Percentiles rank a stretch among this genome's conserved stretches.
These are phyloP conservation scores for Tillandsia leiboldiana DNA, from an alignment of 176 grass and related monocot genomes.

Conservation along the genomic window DNA sequence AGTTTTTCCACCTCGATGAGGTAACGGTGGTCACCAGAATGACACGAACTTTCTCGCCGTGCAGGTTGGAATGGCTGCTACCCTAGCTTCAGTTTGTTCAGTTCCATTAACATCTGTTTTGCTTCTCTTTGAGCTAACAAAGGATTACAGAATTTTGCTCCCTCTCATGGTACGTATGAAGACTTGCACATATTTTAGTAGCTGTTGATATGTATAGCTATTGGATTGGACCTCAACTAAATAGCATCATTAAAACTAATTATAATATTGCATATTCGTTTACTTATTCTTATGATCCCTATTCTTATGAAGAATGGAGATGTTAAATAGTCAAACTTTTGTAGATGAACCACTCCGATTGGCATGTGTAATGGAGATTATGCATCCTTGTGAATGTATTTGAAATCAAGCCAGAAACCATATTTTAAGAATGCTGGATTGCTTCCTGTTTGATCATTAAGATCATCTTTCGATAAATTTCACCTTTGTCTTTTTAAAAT, in stretches of 20 bases:
- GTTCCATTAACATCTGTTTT: slow-evolving; percentile 83
- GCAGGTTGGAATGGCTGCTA: slow-evolving; percentile 98
- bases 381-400: neutral
- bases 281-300: no score
- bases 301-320: no score
- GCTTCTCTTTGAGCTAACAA: slow-evolving; percentile 93
- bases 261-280: no score
- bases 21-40: no score
- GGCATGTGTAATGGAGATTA: neutral
- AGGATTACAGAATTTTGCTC: slow-evolving; percentile 95
- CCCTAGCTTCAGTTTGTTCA: slow-evolving; percentile 76
- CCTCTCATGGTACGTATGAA: slow-evolving; percentile 78
- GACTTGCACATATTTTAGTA: neutral
- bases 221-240: neutral
- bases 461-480: slow-evolving; percentile 11
- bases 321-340: neutral
- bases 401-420: neutral
- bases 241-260: no score
- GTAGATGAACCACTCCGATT: neutral
- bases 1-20: no score
- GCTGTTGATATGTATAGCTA: neutral
- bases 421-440: neutral
- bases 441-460: neutral
- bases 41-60: neutral
- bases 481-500: neutral